Conservation (phyloP, 768 basidiomycete species). For the Polyporus arcularius region DNA sequence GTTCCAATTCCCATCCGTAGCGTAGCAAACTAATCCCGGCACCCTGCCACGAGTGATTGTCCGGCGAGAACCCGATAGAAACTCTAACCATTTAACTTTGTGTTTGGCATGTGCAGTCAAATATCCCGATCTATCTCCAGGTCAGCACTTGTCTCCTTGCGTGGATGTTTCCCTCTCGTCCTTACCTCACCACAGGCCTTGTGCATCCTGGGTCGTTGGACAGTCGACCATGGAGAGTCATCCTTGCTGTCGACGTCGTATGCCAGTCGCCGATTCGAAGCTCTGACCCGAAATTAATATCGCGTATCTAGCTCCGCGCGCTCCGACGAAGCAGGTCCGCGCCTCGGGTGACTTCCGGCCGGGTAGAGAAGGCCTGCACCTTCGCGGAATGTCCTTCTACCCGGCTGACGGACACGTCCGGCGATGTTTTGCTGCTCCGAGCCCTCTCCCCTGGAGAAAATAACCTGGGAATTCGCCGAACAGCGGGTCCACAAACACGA, state of each 20-base stretch:
- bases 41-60: too few species aligned
- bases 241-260: not conserved
- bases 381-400: constrained; percentile 8
- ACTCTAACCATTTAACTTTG: not conserved
- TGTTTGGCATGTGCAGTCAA: not conserved
- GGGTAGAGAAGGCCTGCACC: constrained; percentile 12
- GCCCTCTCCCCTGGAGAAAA: constrained; percentile 9
- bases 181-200: not conserved
- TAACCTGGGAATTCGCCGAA: constrained; percentile 6
- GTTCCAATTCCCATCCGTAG: too few species aligned
- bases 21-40: too few species aligned
- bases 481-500: constrained; percentile 9
- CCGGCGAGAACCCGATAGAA: not conserved
- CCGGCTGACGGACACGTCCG: constrained; percentile 10
- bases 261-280: not conserved
- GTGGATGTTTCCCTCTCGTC: not conserved
- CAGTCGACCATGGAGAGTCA: not conserved
- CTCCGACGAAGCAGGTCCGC: constrained; percentile 10
- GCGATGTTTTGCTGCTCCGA: constrained; percentile 1
- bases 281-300: constrained; percentile 2
- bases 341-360: constrained; percentile 14
- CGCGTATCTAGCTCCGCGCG: constrained; percentile 11
- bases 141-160: not conserved
- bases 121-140: not conserved
- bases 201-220: not conserved